Base-by-base conservation (phyloP, 257 asterid species). In the Linderniella brevidens region DNA sequence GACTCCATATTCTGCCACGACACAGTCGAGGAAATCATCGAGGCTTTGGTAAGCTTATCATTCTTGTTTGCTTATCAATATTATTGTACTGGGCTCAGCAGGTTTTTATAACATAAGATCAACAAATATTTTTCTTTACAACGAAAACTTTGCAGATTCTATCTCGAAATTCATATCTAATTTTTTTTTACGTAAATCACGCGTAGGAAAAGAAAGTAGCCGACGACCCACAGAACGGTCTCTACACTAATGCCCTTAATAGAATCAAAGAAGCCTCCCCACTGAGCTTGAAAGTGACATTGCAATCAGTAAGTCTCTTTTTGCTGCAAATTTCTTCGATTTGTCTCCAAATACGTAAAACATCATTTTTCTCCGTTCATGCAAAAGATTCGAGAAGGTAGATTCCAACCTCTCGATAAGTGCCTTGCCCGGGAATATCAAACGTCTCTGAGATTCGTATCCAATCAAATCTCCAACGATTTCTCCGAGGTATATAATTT, bases 351-450 rank as follows among this genome's bases (percentile, higher is more conserved):
- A 3, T 13, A 19, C 46, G 49, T n/a, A n/a, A n/a, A 48, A 38
- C 56, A 17, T 48, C 44, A 46, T 16, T 46, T 35, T 17, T 43
- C 48, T 46, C 49, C 52, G 37, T 65, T 54, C 52, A 38, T 48
- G 52, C 50, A 35, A 19, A 47, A 88, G 98, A 79, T 88, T 37
- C 77, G 96, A 48, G 94, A 79, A 71, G 96, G 96, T 50, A 81
- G 99, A 58, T 90, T 85, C 63, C 86, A 75, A 65, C 78, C 96
- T 42, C 90, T 90, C 18, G 96, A 90, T 60, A 92, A 73, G 58
- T 90, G 99, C 61, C 79, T 90, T 57, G 68, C 73, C 4, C 75
- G 88, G 39, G 99, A 90, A 57, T 82, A 90, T 57, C 79, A 92
- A 12, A 64, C 78, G 52, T 81, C 94, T 50, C 48, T 79, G 45